Percentiles rank a stretch among this genome's conserved stretches.
Evolutionary conservation across 139 green algal species (phyloP).

Genomic region (Ettlia oleoabundans): DNA sequence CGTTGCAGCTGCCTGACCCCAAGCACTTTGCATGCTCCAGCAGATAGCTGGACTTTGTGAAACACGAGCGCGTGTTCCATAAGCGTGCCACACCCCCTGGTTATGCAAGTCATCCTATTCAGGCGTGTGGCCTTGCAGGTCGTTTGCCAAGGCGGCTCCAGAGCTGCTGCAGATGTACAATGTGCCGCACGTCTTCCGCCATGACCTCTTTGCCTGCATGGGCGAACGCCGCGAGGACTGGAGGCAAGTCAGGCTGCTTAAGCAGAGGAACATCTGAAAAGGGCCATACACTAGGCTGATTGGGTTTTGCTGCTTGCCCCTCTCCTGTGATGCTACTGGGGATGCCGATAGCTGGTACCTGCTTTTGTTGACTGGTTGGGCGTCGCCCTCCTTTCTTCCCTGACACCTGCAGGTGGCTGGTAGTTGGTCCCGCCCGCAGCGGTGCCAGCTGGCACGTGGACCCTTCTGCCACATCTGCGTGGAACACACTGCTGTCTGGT

Average conservation of each 20-base stretch:
- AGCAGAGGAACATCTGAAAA: neutral
- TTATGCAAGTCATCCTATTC: neutral
- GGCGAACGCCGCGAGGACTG: constrained; percentile 67
- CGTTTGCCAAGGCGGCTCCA: constrained; percentile 56
- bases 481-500: constrained; percentile 79
- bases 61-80: too few relatives aligned
- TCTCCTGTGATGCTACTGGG: too few relatives aligned
- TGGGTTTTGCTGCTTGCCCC: too few relatives aligned
- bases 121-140: constrained; percentile 26
- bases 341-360: too few relatives aligned
- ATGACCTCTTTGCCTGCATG: constrained; percentile 81
- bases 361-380: too few relatives aligned
- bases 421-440: constrained; percentile 72
- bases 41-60: too few relatives aligned
- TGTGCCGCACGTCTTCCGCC: constrained; percentile 70
- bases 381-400: neutral
- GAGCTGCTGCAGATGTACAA: constrained; percentile 60
- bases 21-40: too few relatives aligned
- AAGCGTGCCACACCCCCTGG: too few relatives aligned
- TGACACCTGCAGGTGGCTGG: constrained; percentile 73
- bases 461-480: constrained; percentile 83
- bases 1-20: neutral
- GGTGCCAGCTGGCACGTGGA: constrained; percentile 86
- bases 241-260: neutral
- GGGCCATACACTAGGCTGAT: neutral